phyloP scores from a whole-genome alignment of 2,329 filamentous ascomycete genomes.

The Diaporthe sp. region DNA sequence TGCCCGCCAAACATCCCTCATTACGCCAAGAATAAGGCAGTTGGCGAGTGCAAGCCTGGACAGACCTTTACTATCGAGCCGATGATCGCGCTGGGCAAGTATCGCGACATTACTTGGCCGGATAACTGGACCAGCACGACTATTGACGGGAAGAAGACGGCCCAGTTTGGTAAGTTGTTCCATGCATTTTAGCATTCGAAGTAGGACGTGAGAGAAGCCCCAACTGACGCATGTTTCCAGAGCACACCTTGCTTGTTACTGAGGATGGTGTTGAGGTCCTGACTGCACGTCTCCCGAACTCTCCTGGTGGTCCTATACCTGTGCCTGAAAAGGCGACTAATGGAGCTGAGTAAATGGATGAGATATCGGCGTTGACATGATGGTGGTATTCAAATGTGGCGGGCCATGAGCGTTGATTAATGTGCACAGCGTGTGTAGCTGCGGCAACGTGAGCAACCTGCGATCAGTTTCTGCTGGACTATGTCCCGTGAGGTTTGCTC shows the following conservation, averaged over 20 bases:
- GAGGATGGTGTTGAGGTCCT: conserved; percentile 87
- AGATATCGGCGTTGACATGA: background rate
- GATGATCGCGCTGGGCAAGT: conserved; percentile 94
- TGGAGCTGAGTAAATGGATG: conserved; percentile 17
- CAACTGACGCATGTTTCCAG: conserved; percentile 53
- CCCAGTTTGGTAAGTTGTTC: conserved; percentile 84
- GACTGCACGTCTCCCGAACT: conserved; percentile 79
- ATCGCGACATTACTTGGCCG: conserved; percentile 95
- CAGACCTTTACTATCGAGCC: conserved; percentile 99
- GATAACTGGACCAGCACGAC: conserved; percentile 99
- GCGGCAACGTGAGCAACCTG: background rate
- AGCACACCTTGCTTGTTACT: conserved; percentile 88
- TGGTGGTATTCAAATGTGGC: background rate
- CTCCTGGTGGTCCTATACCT: conserved; percentile 81
- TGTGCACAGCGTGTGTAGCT: conserved; percentile 7
- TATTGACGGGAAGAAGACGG: conserved; percentile 87
- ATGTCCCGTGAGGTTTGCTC: background rate
- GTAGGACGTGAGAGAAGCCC: too few relatives aligned
- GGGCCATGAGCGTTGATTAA: conserved; percentile 3
- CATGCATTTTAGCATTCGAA: background rate
- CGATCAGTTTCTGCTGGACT: background rate
- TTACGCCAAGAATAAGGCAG: conserved; percentile 98
- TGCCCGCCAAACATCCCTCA: conserved; percentile 94
- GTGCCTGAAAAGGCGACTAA: conserved; percentile 58
- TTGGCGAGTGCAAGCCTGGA: conserved; percentile 92